Evolutionary conservation across 2,329 filamentous ascomycete genomes (phyloP), one percentile per base, ranked within the genome.

Genomic region (Didymella pinodella): DNA sequence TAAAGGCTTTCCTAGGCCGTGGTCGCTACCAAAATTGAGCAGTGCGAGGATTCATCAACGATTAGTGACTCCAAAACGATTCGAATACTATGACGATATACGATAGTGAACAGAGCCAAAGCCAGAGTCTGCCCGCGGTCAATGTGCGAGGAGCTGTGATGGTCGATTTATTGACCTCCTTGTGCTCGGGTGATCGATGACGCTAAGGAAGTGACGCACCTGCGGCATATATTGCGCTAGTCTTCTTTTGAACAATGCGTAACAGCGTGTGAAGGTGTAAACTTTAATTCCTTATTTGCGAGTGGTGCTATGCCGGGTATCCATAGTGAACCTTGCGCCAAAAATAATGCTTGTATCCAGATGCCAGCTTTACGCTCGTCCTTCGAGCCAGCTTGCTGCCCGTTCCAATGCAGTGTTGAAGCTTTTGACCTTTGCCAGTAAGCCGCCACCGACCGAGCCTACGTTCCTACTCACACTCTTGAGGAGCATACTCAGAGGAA

Each of bases 321-420:
- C 46, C 32, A 50, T 36, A 36, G 28, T 45, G 18, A 54, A 48
- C 28, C 31, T 51, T 31, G 47, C 50, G 50, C 46, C 45, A 25
- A 44, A 54, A 54, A 53, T 26, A 54, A 51, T 38, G 36, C 41
- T 48, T 44, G 22, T 41, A 44, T 41, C 20, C 25, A 34, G 41
- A n/a, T 41, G 32, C 26, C 12, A 38, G 34, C 52, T 38, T 64
- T 48, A 76, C 7, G 65, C 68, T 41, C 72, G 65, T 10, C 75
- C 71, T 45, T 78, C 76, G n/a, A 78, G 59, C 62, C 73, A 74
- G 16, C 63, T 66, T 7, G 77, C 76, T 36, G 73, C 67, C 56
- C 64, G 65, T 46, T 76, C 76, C 36, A 79, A 59, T 25, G 66
- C 47, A 18, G 64, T 61, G 55, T 78, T 79, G 61, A 79, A 77